Evolutionary conservation across 805 yeast species (phyloP).

Genomic region (Monosporozyma siamensis): DNA sequence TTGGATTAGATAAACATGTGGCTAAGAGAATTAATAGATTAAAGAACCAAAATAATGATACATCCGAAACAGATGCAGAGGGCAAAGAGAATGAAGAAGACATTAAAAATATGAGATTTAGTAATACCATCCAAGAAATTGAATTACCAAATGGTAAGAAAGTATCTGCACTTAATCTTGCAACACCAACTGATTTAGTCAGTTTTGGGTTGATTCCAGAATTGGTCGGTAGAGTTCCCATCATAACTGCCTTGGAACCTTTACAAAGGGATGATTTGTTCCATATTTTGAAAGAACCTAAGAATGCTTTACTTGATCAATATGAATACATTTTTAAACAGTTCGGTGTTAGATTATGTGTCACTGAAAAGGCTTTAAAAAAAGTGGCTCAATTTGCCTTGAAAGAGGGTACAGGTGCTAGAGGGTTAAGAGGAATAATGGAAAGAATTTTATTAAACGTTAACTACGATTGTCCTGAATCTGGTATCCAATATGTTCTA

Average conservation of each 20-base stretch:
- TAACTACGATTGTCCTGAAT: constrained; percentile 53
- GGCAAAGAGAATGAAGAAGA: constrained; percentile 7
- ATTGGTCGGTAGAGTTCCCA: constrained; percentile 49
- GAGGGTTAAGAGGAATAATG: constrained; percentile 49
- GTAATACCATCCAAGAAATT: constrained; percentile 29
- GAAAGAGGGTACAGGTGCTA: constrained; percentile 50
- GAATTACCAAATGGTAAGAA: constrained; percentile 31
- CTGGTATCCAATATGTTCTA: constrained; percentile 42
- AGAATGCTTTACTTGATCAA: constrained; percentile 45
- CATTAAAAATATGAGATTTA: constrained; percentile 11
- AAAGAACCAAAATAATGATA: constrained; percentile 7
- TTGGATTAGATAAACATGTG: constrained; percentile 44
- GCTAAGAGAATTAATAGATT: constrained; percentile 29
- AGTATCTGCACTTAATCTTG: constrained; percentile 37
- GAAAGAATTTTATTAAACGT: constrained; percentile 42
- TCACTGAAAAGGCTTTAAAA: constrained; percentile 41
- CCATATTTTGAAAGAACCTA: constrained; percentile 45
- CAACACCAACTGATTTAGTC: constrained; percentile 42
- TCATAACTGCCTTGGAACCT: constrained; percentile 41
- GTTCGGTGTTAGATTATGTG: constrained; percentile 41
- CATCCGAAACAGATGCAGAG: constrained; percentile 1
- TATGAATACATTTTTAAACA: constrained; percentile 45
- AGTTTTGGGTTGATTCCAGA: constrained; percentile 52
- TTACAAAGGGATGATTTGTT: constrained; percentile 38
- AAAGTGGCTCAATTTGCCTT: constrained; percentile 41